A percentile compares a stretch with the other conserved stretches of the same genome.
Evolutionary conservation across 2,329 filamentous ascomycete genomes (phyloP).

Genomic region (Rachicladosporium sp.): DNA sequence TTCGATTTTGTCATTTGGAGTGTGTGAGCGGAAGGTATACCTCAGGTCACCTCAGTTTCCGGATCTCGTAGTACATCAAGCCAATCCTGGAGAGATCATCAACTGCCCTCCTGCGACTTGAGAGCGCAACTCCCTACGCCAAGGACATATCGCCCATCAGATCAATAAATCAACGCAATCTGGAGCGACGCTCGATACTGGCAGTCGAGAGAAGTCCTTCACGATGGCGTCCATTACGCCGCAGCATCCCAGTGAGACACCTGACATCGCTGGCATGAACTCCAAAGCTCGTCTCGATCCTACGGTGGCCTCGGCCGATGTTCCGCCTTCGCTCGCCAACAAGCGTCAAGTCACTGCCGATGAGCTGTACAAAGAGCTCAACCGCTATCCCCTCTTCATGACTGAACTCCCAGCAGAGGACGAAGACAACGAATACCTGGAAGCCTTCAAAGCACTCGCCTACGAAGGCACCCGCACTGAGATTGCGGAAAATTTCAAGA

Average conservation of each 20-base stretch:
- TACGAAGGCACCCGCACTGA: constrained; percentile 87
- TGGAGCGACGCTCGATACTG: no score
- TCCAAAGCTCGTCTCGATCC: constrained; percentile 1
- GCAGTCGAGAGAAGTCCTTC: no score
- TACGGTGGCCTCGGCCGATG: constrained; percentile 23
- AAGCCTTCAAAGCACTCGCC: constrained; percentile 77
- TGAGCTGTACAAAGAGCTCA: constrained; percentile 52
- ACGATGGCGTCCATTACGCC: no score
- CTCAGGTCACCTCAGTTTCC: no score
- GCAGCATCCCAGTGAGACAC: background rate
- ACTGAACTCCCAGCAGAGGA: constrained; percentile 61
- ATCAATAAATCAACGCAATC: no score
- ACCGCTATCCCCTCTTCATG: constrained; percentile 83
- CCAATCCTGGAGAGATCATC: no score
- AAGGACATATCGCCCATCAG: no score
- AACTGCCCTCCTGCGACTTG: no score
- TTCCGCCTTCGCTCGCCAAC: constrained; percentile 48
- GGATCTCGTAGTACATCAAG: no score
- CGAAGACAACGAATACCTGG: constrained; percentile 66
- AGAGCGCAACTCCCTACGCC: no score
- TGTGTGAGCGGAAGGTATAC: no score
- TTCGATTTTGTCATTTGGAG: no score
- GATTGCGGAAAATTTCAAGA: constrained; percentile 72
- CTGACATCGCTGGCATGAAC: background rate
- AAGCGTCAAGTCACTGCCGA: constrained; percentile 44